Conservation (phyloP, 805 yeast species). For the Teunomyces pallodes region DNA sequence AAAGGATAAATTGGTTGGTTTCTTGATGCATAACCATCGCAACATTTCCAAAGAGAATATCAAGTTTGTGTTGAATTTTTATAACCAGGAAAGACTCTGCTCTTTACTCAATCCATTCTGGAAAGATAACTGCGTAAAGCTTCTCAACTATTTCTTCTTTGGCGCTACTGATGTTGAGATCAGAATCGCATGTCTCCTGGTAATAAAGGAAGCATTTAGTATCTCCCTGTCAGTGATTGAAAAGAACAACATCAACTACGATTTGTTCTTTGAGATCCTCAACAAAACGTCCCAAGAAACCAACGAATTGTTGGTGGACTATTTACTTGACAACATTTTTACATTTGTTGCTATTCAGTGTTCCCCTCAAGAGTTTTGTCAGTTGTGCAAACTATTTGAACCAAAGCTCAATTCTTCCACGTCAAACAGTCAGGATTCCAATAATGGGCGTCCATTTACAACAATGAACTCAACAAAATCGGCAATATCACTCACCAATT, state of each 20-base stretch:
- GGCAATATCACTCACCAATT: not conserved
- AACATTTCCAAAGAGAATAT: slow-evolving; percentile 37
- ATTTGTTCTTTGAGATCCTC: slow-evolving; percentile 32
- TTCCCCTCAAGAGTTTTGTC: slow-evolving; percentile 13
- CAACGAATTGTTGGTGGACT: slow-evolving; percentile 31
- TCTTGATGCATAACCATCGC: slow-evolving; percentile 37
- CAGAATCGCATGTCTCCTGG: slow-evolving; percentile 29
- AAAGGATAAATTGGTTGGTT: slow-evolving; percentile 37
- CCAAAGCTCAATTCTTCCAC: slow-evolving; percentile 8
- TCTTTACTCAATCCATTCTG: slow-evolving; percentile 52
- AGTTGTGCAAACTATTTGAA: slow-evolving; percentile 12
- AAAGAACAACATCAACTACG: slow-evolving; percentile 28
- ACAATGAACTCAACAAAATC: slow-evolving; percentile 2
- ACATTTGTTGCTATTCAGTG: slow-evolving; percentile 18
- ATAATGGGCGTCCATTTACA: not conserved
- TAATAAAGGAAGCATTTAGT: slow-evolving; percentile 36
- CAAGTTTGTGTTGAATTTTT: slow-evolving; percentile 46
- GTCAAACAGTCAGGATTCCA: too few species aligned
- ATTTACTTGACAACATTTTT: slow-evolving; percentile 25
- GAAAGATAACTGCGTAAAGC: slow-evolving; percentile 43
- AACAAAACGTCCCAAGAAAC: slow-evolving; percentile 24
- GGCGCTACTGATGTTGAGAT: slow-evolving; percentile 19
- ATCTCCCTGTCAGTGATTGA: slow-evolving; percentile 29
- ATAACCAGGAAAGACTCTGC: slow-evolving; percentile 50
- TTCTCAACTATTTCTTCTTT: slow-evolving; percentile 47